Base-by-base conservation (phyloP, 225 moss, liverwort and hornwort species). In the Lunularia cruciata region DNA sequence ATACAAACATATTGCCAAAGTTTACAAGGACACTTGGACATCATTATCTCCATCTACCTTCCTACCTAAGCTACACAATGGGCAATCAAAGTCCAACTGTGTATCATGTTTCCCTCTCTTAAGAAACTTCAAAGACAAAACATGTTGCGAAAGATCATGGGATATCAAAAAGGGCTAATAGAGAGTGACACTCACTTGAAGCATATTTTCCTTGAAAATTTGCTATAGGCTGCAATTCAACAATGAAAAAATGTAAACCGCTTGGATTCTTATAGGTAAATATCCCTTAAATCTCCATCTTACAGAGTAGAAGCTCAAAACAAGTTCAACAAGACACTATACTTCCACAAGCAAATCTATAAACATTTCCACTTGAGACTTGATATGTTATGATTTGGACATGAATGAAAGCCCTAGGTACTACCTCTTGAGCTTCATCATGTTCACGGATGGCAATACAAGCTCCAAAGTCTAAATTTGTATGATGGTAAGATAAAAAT, bases 181-280 rank as follows among this genome's bases (percentile, higher is more conserved):
- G 30, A 15, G 43, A 46, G 20, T 20, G 15, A 30, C 23, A 40
- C 11, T 57, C 63, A 86, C 86, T 83, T 84, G 69, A 91, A 96
- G 98, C 90, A 78, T 98, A 93, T 59, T 89, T 92, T 10, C 89
- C 90, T 77, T 93, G 98, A 74, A 72, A 98, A 16, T 86, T 93
- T 64, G 86, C 91, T 53, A 89, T 34, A 3, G 93, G 86, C 93
- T 98, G 89, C 80, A 79, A 42, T 38, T 9, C 37, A 51, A 12
- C 47, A 3, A 34, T 35, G 27, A 22, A 9, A n/a, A 1, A n/a
- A 30, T 19, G 9, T 48, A 9, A 66, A 47, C 4, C 8, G 15
- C 39, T 62, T 2, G 42, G 10, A 8, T 42, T 42, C 25, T 15
- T 14, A 26, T 42, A 31, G 39, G 31, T 8, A 15, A 46, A 15